These are phyloP conservation scores for Rhodofomes roseus DNA, from an alignment of 1,284 basidiomycete genomes.

Conservation along the genomic window DNA sequence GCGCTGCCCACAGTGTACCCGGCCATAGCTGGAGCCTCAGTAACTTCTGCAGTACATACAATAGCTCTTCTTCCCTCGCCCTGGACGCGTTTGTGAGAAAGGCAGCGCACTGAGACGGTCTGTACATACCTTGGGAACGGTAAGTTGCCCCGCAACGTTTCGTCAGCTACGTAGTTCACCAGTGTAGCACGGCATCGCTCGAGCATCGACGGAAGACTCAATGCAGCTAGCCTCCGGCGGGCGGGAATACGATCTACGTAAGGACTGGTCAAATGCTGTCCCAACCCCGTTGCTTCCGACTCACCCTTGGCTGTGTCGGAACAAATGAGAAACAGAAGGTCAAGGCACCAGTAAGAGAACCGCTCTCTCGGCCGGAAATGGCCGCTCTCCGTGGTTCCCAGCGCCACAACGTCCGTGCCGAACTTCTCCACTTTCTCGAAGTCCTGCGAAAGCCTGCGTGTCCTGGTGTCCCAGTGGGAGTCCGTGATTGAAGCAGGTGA, in stretches of 20 bases:
- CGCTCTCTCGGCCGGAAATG: conserved; percentile 69
- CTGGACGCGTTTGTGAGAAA: conserved; percentile 34
- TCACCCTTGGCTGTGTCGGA: conserved; percentile 59
- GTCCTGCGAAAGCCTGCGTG: conserved; percentile 22
- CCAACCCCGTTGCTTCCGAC: conserved; percentile 8
- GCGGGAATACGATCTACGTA: conserved; percentile 57
- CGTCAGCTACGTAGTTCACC: conserved; percentile 77
- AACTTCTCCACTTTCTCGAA: conserved; percentile 38
- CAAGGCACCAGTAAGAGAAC: conserved; percentile 94
- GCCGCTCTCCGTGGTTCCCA: conserved; percentile 62
- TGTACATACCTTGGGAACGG: conserved; percentile 74
- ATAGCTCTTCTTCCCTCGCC: conserved; percentile 84
- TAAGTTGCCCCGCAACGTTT: conserved; percentile 74
- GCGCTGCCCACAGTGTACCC: conserved; percentile 71
- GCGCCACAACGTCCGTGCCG: conserved; percentile 31
- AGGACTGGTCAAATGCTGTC: neutral
- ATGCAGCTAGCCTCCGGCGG: conserved; percentile 63
- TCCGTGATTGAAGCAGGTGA: conserved; percentile 17
- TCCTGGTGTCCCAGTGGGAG: neutral
- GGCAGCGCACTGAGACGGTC: too few relatives aligned
- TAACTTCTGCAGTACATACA: conserved; percentile 82
- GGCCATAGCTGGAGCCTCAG: conserved; percentile 66
- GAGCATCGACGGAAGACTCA: conserved; percentile 69
- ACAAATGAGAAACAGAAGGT: conserved; percentile 81
- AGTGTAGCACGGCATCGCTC: conserved; percentile 70